These are phyloP conservation scores for Myxozyma lipomycoides DNA, from an alignment of 805 yeast species.

Conservation along the genomic window DNA sequence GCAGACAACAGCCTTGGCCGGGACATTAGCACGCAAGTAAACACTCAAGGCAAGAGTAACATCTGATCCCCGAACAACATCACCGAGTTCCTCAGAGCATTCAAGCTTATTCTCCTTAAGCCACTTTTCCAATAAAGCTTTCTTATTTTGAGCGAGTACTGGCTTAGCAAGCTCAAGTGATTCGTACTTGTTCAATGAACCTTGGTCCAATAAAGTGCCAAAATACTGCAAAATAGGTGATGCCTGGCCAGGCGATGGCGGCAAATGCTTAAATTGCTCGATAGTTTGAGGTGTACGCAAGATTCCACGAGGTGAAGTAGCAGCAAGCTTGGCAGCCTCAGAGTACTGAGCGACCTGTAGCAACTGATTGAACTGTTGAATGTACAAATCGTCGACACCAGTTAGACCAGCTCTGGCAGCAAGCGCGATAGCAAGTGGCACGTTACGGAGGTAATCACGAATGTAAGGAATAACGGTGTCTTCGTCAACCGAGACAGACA, in stretches of 20 bases:
- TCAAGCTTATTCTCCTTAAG: slow-evolving; percentile 91
- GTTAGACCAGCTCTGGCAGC: slow-evolving; percentile 96
- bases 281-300: slow-evolving; percentile 93
- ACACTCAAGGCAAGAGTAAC: slow-evolving; percentile 83
- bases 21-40: slow-evolving; percentile 75
- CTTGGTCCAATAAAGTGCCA: slow-evolving; percentile 85
- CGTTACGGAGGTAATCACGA: slow-evolving; percentile 78
- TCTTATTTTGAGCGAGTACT: slow-evolving; percentile 90
- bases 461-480: slow-evolving; percentile 86
- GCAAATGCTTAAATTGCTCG: slow-evolving; percentile 82
- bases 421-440: slow-evolving; percentile 76
- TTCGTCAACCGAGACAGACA: slow-evolving; percentile 83
- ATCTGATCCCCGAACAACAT: slow-evolving; percentile 84
- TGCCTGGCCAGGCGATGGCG: slow-evolving; percentile 89
- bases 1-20: slow-evolving; percentile 84
- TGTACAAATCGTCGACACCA: slow-evolving; percentile 90
- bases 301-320: slow-evolving; percentile 73
- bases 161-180: slow-evolving; percentile 93
- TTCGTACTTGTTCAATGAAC: slow-evolving; percentile 87
- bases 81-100: slow-evolving; percentile 96
- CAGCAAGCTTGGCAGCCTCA: slow-evolving; percentile 95
- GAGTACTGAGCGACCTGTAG: slow-evolving; percentile 81
- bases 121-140: slow-evolving; percentile 93
- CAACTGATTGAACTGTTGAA: slow-evolving; percentile 84
- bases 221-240: slow-evolving; percentile 93